Conservation (phyloP, 1,284 basidiomycete species). For the Leccinum fallax region DNA sequence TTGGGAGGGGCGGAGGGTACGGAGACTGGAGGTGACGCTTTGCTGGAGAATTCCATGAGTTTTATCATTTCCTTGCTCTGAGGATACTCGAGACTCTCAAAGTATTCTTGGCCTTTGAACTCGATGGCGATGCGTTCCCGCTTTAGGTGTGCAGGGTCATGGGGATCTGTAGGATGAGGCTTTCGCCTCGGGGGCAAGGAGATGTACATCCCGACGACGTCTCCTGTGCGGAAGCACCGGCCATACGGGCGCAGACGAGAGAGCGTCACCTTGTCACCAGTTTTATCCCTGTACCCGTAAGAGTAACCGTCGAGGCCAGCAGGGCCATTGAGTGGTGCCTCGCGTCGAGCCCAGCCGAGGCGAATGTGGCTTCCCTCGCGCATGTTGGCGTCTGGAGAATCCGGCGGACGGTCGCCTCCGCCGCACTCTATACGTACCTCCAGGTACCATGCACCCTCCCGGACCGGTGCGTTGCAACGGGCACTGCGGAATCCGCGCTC, state of each 20-base stretch:
- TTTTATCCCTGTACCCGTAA: conserved; percentile 90
- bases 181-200: conserved; percentile 73
- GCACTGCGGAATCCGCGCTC: conserved; percentile 92
- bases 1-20: conserved; percentile 54
- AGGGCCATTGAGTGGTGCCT: conserved; percentile 91
- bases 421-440: conserved; percentile 85
- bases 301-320: conserved; percentile 94
- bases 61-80: conserved; percentile 93
- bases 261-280: conserved; percentile 88
- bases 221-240: conserved; percentile 74
- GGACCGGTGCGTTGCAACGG: conserved; percentile 85
- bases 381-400: conserved; percentile 46
- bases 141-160: conserved; percentile 77
- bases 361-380: conserved; percentile 82
- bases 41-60: conserved; percentile 73
- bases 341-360: conserved; percentile 89
- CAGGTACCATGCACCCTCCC: conserved; percentile 94
- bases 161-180: conserved; percentile 56
- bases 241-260: conserved; percentile 84
- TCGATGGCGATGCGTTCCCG: conserved; percentile 91
- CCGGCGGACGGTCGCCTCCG: conserved; percentile 57
- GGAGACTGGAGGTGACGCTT: conserved; percentile 56
- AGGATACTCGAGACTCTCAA: conserved; percentile 91
- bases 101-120: conserved; percentile 95
- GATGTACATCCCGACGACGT: conserved; percentile 93